Evolutionary conservation across 129 eudicot species (phyloP).

Genomic region (Solidago caesia): DNA sequence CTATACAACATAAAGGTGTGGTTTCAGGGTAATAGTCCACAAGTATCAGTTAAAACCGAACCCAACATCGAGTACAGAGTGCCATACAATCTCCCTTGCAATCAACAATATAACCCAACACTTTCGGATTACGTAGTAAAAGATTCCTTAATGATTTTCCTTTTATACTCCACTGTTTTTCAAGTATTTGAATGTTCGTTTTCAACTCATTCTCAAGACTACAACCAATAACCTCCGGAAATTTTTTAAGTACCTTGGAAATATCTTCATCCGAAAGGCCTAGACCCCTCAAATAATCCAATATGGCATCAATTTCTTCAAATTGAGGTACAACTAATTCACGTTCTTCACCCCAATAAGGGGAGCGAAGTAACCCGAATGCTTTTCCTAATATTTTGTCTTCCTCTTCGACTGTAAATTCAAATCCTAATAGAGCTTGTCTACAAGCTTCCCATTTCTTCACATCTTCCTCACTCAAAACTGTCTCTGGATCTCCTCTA

Average conservation of each 20-base stretch:
- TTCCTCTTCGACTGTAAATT: constrained; percentile 58
- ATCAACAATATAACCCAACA: constrained; percentile 79
- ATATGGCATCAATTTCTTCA: constrained; percentile 49
- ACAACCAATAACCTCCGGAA: constrained; percentile 94
- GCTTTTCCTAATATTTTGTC: constrained; percentile 95
- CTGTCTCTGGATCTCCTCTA: constrained; percentile 34
- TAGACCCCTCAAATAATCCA: constrained; percentile 63
- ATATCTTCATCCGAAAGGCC: constrained; percentile 81
- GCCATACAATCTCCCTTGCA: constrained; percentile 98
- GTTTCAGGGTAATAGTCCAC: too few relatives aligned
- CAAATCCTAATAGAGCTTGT: constrained; percentile 55
- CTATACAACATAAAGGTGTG: too few relatives aligned
- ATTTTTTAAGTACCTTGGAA: constrained; percentile 75
- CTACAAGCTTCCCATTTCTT: constrained; percentile 71
- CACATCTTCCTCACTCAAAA: constrained; percentile 56
- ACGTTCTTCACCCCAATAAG: constrained; percentile 96
- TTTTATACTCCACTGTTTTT: constrained; percentile 74
- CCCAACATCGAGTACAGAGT: constrained; percentile 97
- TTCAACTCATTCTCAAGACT: constrained; percentile 74
- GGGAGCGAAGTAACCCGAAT: constrained; percentile 83
- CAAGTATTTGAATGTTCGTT: constrained; percentile 59
- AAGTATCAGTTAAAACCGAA: constrained; percentile 52
- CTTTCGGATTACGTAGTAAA: constrained; percentile 84
- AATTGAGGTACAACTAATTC: constrained; percentile 54
- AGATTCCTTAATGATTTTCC: constrained; percentile 74